Evolutionary conservation across 495 filamentous ascomycete species (phyloP).

Genomic region (Sphaerosporella brunnea): DNA sequence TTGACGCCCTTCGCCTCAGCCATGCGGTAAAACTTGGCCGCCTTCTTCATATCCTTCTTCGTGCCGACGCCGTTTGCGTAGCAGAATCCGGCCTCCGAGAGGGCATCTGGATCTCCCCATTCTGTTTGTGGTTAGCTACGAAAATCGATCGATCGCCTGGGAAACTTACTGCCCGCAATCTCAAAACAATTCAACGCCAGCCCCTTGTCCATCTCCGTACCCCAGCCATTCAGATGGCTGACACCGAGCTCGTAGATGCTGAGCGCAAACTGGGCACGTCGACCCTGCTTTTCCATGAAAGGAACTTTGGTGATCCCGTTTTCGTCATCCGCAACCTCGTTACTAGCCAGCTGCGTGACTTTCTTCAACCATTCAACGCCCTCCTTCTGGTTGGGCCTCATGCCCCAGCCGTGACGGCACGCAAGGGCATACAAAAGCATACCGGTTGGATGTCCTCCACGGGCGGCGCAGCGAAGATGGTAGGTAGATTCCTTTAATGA

Average conservation of each 20-base stretch:
- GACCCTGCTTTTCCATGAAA: constrained; percentile 55
- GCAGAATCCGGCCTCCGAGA: constrained; percentile 75
- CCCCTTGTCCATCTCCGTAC: constrained; percentile 76
- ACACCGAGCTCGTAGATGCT: constrained; percentile 92
- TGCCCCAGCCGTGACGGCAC: constrained; percentile 96
- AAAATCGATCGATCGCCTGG: too few relatives aligned
- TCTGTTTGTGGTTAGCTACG: constrained; percentile 26
- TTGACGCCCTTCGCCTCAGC: constrained; percentile 85
- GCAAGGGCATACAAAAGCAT: constrained; percentile 94
- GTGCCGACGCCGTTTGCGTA: constrained; percentile 71
- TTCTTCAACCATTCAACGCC: constrained; percentile 79
- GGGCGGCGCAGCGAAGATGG: constrained; percentile 79
- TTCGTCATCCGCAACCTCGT: constrained; percentile 70
- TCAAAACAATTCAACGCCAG: constrained; percentile 86
- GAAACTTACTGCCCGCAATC: constrained; percentile 61
- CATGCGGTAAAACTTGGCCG: constrained; percentile 72
- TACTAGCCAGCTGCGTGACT: constrained; percentile 65
- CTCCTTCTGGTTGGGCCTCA: constrained; percentile 75
- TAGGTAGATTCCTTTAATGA: constrained; percentile 83
- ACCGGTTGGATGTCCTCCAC: constrained; percentile 65
- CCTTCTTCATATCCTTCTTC: constrained; percentile 92
- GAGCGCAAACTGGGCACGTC: constrained; percentile 79
- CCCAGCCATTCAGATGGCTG: constrained; percentile 97
- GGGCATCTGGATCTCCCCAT: constrained; percentile 93
- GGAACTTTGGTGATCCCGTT: constrained; percentile 33